Base-by-base conservation (phyloP, 2,329 filamentous ascomycete species). In the Cryphonectria naterciae region DNA sequence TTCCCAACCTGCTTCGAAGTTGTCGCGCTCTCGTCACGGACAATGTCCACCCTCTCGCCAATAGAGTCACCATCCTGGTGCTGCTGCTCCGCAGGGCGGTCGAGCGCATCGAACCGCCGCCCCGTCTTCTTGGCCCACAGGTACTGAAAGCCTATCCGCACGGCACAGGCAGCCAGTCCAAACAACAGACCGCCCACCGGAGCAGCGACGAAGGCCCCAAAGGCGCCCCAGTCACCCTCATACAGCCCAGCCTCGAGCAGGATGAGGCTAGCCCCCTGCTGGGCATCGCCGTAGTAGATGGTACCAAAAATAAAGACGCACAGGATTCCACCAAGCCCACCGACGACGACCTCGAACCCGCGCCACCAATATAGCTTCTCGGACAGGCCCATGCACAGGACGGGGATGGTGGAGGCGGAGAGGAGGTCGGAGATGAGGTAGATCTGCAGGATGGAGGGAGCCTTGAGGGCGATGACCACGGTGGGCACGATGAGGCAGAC, bases 351-450 rank as follows among this genome's bases (percentile, higher is more conserved):
- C 80, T 96, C 93, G 76, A 93, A 92, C 22, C 93, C 93, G 60
- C 90, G 88, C 90, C 92, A 93, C 84, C 88, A 94, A 81, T 92
- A 93, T 77, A 83, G 83, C 61, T 81, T 82, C 65, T 93, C 88
- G 46, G 83, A 86, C 10, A 96, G 83, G 0, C 93, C 93, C n/a
- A 96, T 80, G 65, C 93, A 83, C 7, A 96, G 83, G 15, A 93
- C 90, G 0, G 93, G 93, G 68, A 96, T 91, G 64, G 90, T 89
- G 22, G 92, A 88, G 1, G 93, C 91, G 22, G 92, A 93, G 71
- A 96, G 87, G 10, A 96, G 86, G 78, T 95, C 93, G 61, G 91
- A 92, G 77, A 95, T 93, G 74, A 95, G 86, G 83, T 93, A 95
- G 79, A 95, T 94, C 80, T 94, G 92, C 66, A 95, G 83, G 71